Percentiles rank a stretch among this genome's conserved stretches.
Evolutionary conservation across 345 rosid genomes (phyloP).

Genomic region (Lepidium aucheri): DNA sequence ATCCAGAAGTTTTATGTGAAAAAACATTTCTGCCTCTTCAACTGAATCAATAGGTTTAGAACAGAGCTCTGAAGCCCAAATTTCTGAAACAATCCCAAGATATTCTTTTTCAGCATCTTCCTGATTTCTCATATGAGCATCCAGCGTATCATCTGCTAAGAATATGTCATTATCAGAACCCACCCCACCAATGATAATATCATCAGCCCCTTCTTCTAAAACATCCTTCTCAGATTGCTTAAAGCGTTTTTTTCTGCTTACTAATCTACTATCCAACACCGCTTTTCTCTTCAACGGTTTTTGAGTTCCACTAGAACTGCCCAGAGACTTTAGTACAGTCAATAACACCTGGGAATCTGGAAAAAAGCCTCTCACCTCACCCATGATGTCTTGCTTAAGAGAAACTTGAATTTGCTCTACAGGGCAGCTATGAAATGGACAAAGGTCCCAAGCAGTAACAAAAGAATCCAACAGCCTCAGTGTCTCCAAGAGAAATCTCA

Average conservation of each 20-base stretch:
- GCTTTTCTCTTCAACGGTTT: conserved; percentile 44
- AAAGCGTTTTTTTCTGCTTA: conserved; percentile 8
- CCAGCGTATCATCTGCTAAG: conserved; percentile 31
- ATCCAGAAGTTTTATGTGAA: conserved; percentile 67
- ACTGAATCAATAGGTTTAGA: conserved; percentile 25
- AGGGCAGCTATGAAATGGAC: conserved; percentile 22
- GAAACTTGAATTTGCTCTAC: conserved; percentile 33
- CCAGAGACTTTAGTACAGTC: conserved; percentile 49
- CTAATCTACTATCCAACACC: conserved; percentile 25
- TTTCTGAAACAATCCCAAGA: conserved; percentile 40
- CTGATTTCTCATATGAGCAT: conserved; percentile 28
- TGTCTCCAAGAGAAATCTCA: conserved; percentile 75
- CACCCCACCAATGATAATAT: conserved; percentile 59
- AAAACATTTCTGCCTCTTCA: conserved; percentile 53
- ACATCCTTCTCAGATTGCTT: conserved; percentile 41
- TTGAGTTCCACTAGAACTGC: conserved; percentile 23
- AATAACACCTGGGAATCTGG: conserved; percentile 81
- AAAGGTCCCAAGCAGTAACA: conserved; percentile 31
- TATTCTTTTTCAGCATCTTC: conserved; percentile 38
- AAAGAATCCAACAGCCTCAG: conserved; percentile 64
- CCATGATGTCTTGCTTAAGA: conserved; percentile 52
- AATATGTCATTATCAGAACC: conserved; percentile 27
- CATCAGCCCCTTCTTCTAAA: conserved; percentile 36
- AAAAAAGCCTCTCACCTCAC: conserved; percentile 56
- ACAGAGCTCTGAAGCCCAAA: conserved; percentile 54